Evolutionary conservation across 1,284 basidiomycete genomes (phyloP).

Genomic region (Pterula multifida): DNA sequence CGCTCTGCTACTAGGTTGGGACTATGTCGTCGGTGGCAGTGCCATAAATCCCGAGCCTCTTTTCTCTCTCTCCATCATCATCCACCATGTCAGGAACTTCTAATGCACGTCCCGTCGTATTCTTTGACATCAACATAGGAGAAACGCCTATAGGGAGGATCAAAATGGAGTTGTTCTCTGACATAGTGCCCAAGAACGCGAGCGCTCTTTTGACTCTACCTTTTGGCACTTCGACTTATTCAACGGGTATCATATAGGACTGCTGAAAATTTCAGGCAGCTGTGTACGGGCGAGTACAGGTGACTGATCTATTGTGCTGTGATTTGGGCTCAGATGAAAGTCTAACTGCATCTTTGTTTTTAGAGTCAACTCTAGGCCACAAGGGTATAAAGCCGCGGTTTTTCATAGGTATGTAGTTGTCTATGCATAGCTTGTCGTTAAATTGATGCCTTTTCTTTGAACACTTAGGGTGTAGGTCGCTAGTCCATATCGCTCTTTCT

Average conservation of each 20-base stretch:
- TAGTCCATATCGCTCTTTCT: slow-evolving; percentile 6
- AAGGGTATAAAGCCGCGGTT: slow-evolving; percentile 80
- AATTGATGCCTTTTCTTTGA: slow-evolving; percentile 13
- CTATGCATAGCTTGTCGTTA: too few species aligned
- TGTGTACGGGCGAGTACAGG: slow-evolving; percentile 95
- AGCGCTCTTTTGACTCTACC: neutral
- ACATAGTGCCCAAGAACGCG: slow-evolving; percentile 75
- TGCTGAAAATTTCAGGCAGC: slow-evolving; percentile 93
- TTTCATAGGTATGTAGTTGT: slow-evolving; percentile 70
- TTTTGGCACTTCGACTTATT: neutral
- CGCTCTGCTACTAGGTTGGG: too few species aligned
- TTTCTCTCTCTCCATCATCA: too few species aligned
- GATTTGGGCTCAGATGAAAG: neutral
- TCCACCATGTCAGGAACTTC: too few species aligned
- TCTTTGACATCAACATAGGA: slow-evolving; percentile 94
- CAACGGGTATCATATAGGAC: too few species aligned
- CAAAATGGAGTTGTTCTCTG: slow-evolving; percentile 92
- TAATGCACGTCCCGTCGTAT: slow-evolving; percentile 71
- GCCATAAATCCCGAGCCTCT: too few species aligned
- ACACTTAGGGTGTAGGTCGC: slow-evolving; percentile 65
- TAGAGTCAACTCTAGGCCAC: slow-evolving; percentile 77
- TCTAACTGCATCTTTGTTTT: neutral
- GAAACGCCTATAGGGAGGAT: slow-evolving; percentile 89
- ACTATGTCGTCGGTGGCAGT: too few species aligned
- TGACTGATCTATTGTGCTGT: slow-evolving; percentile 19